phyloP scores from a whole-genome alignment of 148 eudicot species.

The Pharnaceum exiguum region DNA sequence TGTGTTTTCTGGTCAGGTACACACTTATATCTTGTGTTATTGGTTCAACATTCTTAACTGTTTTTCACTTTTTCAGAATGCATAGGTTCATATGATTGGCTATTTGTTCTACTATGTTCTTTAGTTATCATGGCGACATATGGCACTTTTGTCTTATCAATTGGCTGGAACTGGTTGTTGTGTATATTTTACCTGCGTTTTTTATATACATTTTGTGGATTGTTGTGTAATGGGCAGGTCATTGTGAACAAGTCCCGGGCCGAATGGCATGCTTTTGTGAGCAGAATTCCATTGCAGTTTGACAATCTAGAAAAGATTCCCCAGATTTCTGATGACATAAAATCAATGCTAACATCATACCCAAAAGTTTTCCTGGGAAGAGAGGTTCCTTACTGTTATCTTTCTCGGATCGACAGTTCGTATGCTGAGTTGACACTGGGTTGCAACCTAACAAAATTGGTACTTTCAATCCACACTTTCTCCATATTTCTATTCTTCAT shows the following conservation, averaged over 20 bases:
- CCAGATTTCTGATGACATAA: conserved; percentile 65
- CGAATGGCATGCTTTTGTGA: conserved; percentile 62
- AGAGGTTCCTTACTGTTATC: conserved; percentile 87
- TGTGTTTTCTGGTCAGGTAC: conserved; percentile 87
- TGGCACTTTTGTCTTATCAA: too few relatives aligned
- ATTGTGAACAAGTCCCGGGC: conserved; percentile 95
- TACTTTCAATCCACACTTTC: conserved; percentile 24
- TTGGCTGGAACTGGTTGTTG: too few relatives aligned
- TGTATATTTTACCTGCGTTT: too few relatives aligned
- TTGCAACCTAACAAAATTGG: conserved; percentile 82
- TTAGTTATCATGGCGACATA: too few relatives aligned
- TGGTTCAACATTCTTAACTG: not conserved
- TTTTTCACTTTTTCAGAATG: too few relatives aligned
- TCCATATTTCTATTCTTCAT: not conserved
- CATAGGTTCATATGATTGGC: too few relatives aligned
- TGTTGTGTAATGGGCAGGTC: conserved; percentile 41
- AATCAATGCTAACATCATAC: conserved; percentile 63
- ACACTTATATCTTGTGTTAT: conserved; percentile 9
- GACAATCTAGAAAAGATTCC: conserved; percentile 66
- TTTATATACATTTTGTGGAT: not conserved
- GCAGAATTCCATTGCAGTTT: conserved; percentile 62
- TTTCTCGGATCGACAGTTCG: conserved; percentile 66
- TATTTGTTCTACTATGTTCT: too few relatives aligned
- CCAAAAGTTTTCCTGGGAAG: conserved; percentile 71
- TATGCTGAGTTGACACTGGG: conserved; percentile 89